Percentiles rank a stretch among this genome's conserved stretches.
Evolutionary conservation across 768 basidiomycete genomes (phyloP).

Genomic region (Boletus pseudo-olivaceus): DNA sequence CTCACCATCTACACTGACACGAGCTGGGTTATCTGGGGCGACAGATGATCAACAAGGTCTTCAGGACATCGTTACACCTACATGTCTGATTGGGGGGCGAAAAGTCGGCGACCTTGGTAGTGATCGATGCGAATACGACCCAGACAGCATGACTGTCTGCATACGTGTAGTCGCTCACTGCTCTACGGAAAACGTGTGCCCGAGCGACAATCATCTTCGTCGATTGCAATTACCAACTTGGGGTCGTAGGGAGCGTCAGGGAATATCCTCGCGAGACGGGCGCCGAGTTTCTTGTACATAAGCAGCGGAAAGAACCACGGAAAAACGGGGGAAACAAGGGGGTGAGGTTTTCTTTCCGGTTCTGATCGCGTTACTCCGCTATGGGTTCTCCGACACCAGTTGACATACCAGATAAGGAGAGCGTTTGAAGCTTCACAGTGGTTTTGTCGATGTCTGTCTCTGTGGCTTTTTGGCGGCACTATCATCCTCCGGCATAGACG

Average conservation of each 20-base stretch:
- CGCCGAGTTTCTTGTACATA: no score
- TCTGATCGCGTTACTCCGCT: background rate
- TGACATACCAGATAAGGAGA: background rate
- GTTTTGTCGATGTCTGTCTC: background rate
- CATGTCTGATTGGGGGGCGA: background rate
- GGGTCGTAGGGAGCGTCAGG: background rate
- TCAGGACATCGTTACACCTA: background rate
- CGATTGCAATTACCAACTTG: slow-evolving; percentile 15
- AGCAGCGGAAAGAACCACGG: no score
- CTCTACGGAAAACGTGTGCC: slow-evolving; percentile 4
- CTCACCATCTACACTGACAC: background rate
- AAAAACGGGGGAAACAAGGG: no score
- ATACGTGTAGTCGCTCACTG: slow-evolving; percentile 1
- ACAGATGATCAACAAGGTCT: no score
- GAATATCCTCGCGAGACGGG: background rate
- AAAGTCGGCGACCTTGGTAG: slow-evolving; percentile 7
- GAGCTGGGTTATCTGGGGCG: slow-evolving; percentile 7
- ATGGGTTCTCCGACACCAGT: background rate
- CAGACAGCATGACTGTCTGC: slow-evolving; percentile 4
- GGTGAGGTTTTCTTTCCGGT: no score
- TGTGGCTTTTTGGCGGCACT: no score
- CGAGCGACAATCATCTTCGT: slow-evolving; percentile 13
- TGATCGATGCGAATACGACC: slow-evolving; percentile 16
- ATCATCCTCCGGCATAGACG: background rate
- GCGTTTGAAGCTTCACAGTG: background rate